A percentile compares a stretch with the other conserved stretches of the same genome.
Conservation (phyloP, 1,139 yeast genomes). For the Candida glucosophila region DNA sequence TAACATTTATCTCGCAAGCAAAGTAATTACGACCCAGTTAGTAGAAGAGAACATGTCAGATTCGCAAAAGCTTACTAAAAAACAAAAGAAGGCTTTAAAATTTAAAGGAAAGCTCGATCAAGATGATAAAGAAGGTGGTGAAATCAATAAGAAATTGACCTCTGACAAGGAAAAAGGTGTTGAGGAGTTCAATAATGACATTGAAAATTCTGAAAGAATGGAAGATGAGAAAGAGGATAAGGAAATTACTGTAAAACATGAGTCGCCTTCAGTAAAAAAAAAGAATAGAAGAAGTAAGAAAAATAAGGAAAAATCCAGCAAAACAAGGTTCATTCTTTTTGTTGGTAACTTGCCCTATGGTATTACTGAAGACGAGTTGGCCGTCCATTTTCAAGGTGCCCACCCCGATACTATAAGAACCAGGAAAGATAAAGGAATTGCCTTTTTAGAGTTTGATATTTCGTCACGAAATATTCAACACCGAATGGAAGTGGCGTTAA, state of each 20-base stretch:
- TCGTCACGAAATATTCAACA: conserved; percentile 58
- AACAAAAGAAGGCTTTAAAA: conserved; percentile 70
- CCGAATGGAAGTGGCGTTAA: conserved; percentile 73
- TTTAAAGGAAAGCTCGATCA: conserved; percentile 27
- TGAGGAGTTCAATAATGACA: conserved; percentile 8
- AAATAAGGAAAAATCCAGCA: conserved; percentile 42
- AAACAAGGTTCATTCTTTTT: conserved; percentile 69
- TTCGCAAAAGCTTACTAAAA: conserved; percentile 48
- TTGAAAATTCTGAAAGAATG: conserved; percentile 13
- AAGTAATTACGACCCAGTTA: too few relatives aligned
- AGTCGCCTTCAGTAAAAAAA: conserved; percentile 50
- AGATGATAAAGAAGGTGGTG: conserved; percentile 29
- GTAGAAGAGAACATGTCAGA: conserved; percentile 5
- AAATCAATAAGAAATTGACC: conserved; percentile 5
- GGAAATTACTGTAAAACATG: conserved; percentile 14
- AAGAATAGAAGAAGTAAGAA: conserved; percentile 74
- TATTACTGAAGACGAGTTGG: conserved; percentile 51
- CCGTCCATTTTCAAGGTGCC: conserved; percentile 66
- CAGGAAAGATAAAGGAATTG: conserved; percentile 82
- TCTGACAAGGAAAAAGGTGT: conserved; percentile 13
- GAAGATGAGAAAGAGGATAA: too few relatives aligned
- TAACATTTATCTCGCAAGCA: too few relatives aligned
- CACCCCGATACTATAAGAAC: conserved; percentile 70
- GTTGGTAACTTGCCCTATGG: conserved; percentile 90
- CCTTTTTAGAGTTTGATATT: conserved; percentile 78